Conservation (phyloP, 2,329 filamentous ascomycete species). For the Diaporthe citriasiana region DNA sequence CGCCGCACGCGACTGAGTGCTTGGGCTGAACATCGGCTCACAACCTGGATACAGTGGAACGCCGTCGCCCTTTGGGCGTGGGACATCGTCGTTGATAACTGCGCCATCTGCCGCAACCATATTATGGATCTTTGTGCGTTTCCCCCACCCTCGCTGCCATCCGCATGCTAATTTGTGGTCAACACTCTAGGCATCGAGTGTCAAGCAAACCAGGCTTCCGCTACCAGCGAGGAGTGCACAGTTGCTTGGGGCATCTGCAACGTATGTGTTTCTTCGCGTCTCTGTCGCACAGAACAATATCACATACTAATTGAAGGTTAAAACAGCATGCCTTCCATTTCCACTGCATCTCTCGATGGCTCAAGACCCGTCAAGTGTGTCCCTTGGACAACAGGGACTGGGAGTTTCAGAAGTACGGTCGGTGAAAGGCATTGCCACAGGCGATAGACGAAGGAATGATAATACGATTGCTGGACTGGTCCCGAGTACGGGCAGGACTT, state of each 20-base stretch:
- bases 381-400: conserved; percentile 98
- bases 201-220: conserved; percentile 97
- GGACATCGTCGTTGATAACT: conserved; percentile 99
- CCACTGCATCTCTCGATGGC: conserved; percentile 98
- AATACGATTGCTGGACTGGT: conserved; percentile 1
- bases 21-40: conserved; percentile 18
- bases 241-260: conserved; percentile 99
- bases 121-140: conserved; percentile 97
- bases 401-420: conserved; percentile 99
- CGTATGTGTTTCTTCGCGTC: conserved; percentile 68
- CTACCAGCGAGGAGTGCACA: conserved; percentile 97
- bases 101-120: conserved; percentile 98
- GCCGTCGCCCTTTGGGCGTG: conserved; percentile 98
- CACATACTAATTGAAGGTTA: conserved; percentile 52
- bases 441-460: conserved; percentile 22
- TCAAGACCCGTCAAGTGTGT: conserved; percentile 99
- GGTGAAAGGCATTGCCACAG: conserved; percentile 53
- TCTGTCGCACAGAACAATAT: background rate
- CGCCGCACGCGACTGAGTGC: background rate
- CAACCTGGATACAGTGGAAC: conserved; percentile 80
- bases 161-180: background rate
- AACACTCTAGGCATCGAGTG: conserved; percentile 86
- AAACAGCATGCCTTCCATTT: conserved; percentile 97
- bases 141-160: background rate
- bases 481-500: background rate